These are phyloP conservation scores for Apiospora kogelbergensis DNA, from an alignment of 2,329 filamentous ascomycete species.

Conservation along the genomic window DNA sequence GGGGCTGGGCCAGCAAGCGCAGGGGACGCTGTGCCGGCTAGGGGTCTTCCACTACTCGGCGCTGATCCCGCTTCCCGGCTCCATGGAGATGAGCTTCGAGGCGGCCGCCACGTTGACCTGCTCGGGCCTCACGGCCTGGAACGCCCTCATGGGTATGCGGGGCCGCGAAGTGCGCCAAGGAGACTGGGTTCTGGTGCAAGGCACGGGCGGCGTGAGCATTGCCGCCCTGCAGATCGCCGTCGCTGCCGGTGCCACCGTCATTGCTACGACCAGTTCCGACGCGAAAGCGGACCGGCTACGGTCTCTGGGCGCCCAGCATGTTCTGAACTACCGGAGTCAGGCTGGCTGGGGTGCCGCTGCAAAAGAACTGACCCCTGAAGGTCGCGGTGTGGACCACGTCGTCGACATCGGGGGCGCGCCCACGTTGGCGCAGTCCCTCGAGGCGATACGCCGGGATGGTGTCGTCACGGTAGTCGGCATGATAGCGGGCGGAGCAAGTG, in stretches of 20 bases:
- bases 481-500: slow-evolving; percentile 18
- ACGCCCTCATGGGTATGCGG: slow-evolving; percentile 47
- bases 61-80: slow-evolving; percentile 37
- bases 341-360: slow-evolving; percentile 62
- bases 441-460: slow-evolving; percentile 41
- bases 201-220: slow-evolving; percentile 40
- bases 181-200: slow-evolving; percentile 37
- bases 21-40: slow-evolving; percentile 47
- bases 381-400: slow-evolving; percentile 59
- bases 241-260: slow-evolving; percentile 51
- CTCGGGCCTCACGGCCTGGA: slow-evolving; percentile 52
- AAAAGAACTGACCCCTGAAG: slow-evolving; percentile 43
- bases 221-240: slow-evolving; percentile 41
- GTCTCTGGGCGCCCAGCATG: slow-evolving; percentile 55
- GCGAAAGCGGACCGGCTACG: slow-evolving; percentile 53
- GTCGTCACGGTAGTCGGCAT: slow-evolving; percentile 33
- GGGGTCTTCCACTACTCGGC: slow-evolving; percentile 45
- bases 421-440: slow-evolving; percentile 58
- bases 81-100: background rate
- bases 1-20: slow-evolving; percentile 56
- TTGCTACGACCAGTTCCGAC: slow-evolving; percentile 59
- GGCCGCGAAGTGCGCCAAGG: slow-evolving; percentile 38
- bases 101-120: slow-evolving; percentile 47
- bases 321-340: slow-evolving; percentile 61
- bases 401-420: slow-evolving; percentile 65